Base-by-base conservation (phyloP, 345 rosid genomes). In the Sonneratia caseolaris region DNA sequence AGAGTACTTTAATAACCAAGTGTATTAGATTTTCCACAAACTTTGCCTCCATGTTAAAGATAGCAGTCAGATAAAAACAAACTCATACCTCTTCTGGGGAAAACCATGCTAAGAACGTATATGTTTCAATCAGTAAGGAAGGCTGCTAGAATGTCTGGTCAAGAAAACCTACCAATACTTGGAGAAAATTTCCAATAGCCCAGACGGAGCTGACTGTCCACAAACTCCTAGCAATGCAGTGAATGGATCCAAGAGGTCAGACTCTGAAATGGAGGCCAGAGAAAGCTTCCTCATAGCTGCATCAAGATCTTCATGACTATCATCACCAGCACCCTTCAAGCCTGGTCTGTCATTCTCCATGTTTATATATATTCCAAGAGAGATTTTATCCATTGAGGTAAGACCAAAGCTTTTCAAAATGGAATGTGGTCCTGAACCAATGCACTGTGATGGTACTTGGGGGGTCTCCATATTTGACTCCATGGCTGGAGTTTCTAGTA, bases 231-330 rank as follows among this genome's bases (percentile, higher is more conserved):
- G 78, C 11, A 95, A 85, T 43, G 88, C 76, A 80, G 83, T 22
- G 75, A 92, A 85, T 53, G 94, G 84, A 81, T 89, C 79, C 67
- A 80, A 75, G 42, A 61, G 70, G 73, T 85, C 84, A 68, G 71
- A 78, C 69, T 79, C 83, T 12, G 77, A 65, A 45, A 83, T 82
- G 57, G 97, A 80, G 43, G 87, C 82, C 74, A 92, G 76, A 80
- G 98, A 95, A 61, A 95, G 84, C 73, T 83, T 83, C 79, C 71
- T 84, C 72, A 92, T 68, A 37, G 84, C 87, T 73, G 82, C 85
- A 74, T 86, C 91, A 73, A 95, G 76, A 72, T 83, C 87, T 71
- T 78, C 77, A 70, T 57, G 71, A 32, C 64, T 70, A 51, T 78
- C 80, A 24, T 64, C 77, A 35, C 38, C 61, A 59, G 35, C 68